phyloP scores from a whole-genome alignment of 176 grass and related monocot genomes.

The Raddia distichophylla region DNA sequence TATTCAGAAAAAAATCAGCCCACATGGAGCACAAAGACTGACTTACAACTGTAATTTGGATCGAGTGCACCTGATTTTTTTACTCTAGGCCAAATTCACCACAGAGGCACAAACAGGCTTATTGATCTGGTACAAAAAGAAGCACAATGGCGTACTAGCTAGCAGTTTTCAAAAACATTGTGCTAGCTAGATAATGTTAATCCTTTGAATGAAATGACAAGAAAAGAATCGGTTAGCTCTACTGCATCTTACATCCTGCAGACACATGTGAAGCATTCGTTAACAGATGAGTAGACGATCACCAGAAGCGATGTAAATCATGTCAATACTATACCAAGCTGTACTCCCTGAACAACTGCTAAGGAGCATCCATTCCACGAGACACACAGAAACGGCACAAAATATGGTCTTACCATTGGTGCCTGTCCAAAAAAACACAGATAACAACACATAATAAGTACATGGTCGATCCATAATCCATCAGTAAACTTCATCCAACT shows the following conservation, averaged over 20 bases:
- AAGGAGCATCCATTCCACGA: constrained; percentile 33
- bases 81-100: neutral
- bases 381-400: constrained; percentile 33
- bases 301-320: constrained; percentile 1
- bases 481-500: neutral
- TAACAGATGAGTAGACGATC: neutral
- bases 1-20: neutral
- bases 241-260: constrained; percentile 14
- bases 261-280: neutral
- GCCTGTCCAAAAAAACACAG: constrained; percentile 44
- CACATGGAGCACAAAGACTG: constrained; percentile 1
- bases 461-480: neutral
- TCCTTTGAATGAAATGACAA: neutral
- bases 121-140: neutral
- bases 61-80: constrained; percentile 13
- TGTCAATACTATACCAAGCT: constrained; percentile 19
- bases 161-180: constrained; percentile 27
- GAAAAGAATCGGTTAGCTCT: neutral
- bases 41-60: constrained; percentile 15
- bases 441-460: constrained; percentile 5
- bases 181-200: constrained; percentile 37
- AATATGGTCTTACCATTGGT: constrained; percentile 54
- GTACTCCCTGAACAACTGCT: constrained; percentile 36
- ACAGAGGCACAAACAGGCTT: neutral
- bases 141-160: constrained; percentile 11